Evolutionary conservation across 2,329 filamentous ascomycete genomes (phyloP).

Genomic region (Diaporthe amygdali): DNA sequence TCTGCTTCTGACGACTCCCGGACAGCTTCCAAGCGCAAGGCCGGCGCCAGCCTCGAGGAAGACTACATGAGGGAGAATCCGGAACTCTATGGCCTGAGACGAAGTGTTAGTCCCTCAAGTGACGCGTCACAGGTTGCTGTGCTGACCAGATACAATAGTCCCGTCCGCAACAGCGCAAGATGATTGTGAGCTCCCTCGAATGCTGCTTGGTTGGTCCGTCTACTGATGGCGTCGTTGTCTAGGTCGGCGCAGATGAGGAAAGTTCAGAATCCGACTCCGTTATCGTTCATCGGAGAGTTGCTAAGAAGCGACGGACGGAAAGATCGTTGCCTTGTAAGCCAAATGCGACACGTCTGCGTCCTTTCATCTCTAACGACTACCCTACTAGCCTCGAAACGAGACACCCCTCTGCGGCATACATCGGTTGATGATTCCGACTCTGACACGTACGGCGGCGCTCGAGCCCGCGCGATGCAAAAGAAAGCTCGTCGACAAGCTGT

Average conservation of each 20-base stretch:
- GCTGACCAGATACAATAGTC: slow-evolving; percentile 44
- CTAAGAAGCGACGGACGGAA: slow-evolving; percentile 73
- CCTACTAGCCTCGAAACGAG: slow-evolving; percentile 62
- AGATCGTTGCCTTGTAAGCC: slow-evolving; percentile 66
- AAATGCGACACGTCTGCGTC: neutral
- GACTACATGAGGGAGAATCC: slow-evolving; percentile 90
- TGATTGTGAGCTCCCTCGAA: slow-evolving; percentile 51
- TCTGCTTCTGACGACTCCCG: slow-evolving; percentile 69
- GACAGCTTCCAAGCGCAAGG: slow-evolving; percentile 75
- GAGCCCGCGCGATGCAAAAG: slow-evolving; percentile 72
- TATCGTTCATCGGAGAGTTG: slow-evolving; percentile 60
- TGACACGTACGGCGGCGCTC: slow-evolving; percentile 80
- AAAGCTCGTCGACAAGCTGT: slow-evolving; percentile 78
- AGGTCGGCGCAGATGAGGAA: slow-evolving; percentile 65
- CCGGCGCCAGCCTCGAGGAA: slow-evolving; percentile 68
- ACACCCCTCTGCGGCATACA: slow-evolving; percentile 59
- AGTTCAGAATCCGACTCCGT: slow-evolving; percentile 76
- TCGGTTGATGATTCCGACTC: slow-evolving; percentile 69
- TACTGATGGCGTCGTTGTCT: slow-evolving; percentile 28
- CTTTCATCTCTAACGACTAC: slow-evolving; percentile 8
- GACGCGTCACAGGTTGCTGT: neutral
- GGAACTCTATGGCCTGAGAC: slow-evolving; percentile 89
- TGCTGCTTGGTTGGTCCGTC: neutral
- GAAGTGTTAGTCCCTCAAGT: slow-evolving; percentile 69
- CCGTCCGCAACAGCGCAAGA: slow-evolving; percentile 62